phyloP scores from a whole-genome alignment of 148 eudicot genomes.

The Silene latifolia region DNA sequence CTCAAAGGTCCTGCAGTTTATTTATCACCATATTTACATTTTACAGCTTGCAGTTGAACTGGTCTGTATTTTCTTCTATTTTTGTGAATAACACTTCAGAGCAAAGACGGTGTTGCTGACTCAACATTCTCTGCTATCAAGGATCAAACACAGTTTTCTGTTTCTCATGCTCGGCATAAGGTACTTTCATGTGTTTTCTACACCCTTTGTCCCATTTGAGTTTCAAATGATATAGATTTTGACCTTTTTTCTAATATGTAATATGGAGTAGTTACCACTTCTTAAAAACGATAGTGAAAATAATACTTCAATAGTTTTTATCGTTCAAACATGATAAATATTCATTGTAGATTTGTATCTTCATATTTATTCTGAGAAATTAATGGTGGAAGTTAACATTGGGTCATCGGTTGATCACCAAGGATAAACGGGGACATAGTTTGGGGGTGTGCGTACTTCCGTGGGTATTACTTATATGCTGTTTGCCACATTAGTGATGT shows the following conservation, averaged over 20 bases:
- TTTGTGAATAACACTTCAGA: slow-evolving; percentile 30
- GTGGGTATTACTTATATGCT: neutral
- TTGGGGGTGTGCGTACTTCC: neutral
- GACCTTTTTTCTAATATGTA: neutral
- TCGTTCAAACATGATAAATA: neutral
- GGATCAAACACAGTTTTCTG: slow-evolving; percentile 72
- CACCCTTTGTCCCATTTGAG: neutral
- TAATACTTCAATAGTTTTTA: neutral
- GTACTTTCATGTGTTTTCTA: slow-evolving; percentile 23
- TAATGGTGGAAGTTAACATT: neutral
- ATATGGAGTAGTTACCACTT: neutral
- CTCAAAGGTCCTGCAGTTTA: slow-evolving; percentile 5
- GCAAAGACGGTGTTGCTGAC: slow-evolving; percentile 73
- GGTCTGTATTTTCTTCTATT: slow-evolving; percentile 10
- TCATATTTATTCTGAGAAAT: neutral
- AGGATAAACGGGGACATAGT: neutral
- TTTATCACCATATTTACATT: neutral
- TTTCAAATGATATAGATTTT: neutral
- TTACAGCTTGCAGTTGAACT: slow-evolving; percentile 1
- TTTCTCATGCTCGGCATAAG: slow-evolving; percentile 69
- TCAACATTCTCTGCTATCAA: slow-evolving; percentile 63
- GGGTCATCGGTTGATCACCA: neutral
- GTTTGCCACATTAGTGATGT: neutral
- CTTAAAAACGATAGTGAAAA: neutral
- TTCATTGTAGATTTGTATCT: neutral